Conservation (phyloP, 257 asterid genomes). For the Solanum pinnatisectum region DNA sequence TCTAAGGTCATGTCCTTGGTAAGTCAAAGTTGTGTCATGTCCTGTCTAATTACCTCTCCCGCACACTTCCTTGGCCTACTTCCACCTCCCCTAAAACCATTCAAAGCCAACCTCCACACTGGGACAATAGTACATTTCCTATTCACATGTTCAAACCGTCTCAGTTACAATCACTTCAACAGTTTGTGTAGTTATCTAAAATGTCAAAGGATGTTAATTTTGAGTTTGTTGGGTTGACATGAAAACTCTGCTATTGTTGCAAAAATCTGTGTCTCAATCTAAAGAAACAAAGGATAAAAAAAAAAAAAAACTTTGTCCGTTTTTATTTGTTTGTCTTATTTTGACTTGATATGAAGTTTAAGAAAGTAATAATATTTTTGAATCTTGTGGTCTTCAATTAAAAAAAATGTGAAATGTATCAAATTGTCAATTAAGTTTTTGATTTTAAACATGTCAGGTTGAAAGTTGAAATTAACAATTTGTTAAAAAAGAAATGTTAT, state of each 20-base stretch:
- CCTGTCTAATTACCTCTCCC: too few species aligned
- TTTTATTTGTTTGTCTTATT: too few species aligned
- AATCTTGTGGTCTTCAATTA: too few species aligned
- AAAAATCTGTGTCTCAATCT: neutral
- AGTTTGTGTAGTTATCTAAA: neutral
- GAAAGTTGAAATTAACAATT: neutral
- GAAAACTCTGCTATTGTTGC: neutral
- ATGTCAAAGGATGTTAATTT: neutral
- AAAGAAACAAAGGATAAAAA: neutral
- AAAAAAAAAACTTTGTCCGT: accelerated
- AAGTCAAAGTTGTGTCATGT: neutral
- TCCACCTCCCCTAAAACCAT: neutral
- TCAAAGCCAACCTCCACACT: neutral
- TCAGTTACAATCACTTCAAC: neutral
- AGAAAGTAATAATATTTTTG: too few species aligned
- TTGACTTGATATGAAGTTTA: too few species aligned
- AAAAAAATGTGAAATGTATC: neutral
- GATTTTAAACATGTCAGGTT: neutral
- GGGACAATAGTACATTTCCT: too few species aligned
- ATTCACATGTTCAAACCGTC: neutral
- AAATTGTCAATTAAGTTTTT: too few species aligned
- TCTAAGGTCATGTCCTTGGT: neutral
- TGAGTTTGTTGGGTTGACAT: neutral
- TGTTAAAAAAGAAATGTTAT: too few species aligned
- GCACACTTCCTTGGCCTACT: neutral